Conservation (phyloP, 2,329 filamentous ascomycete genomes). For the Blastomyces gilchristii region DNA sequence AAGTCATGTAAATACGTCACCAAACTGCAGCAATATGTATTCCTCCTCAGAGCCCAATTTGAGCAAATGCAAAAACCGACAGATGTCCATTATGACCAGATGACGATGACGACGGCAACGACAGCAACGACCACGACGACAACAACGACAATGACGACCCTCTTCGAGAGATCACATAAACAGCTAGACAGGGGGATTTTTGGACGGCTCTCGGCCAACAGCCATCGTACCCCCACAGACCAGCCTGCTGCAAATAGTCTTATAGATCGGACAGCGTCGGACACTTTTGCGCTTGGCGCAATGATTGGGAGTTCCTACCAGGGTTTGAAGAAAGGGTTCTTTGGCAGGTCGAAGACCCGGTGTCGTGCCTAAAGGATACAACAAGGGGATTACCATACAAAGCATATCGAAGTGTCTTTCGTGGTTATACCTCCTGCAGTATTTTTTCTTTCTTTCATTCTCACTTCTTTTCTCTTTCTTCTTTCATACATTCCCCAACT, state of each 20-base stretch:
- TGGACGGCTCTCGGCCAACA: background rate
- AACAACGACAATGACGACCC: background rate
- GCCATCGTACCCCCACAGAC: background rate
- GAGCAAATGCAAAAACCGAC: background rate
- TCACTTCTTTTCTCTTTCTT: background rate
- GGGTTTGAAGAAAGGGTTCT: constrained; percentile 2
- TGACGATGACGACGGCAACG: background rate
- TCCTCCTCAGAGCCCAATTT: background rate
- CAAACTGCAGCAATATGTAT: constrained; percentile 2
- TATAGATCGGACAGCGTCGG: background rate
- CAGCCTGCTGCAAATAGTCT: background rate
- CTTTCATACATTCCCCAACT: background rate
- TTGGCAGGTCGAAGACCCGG: background rate
- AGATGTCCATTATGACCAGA: background rate
- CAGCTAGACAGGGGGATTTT: background rate
- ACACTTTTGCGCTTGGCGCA: background rate
- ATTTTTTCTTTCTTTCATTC: background rate
- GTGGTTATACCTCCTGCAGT: background rate
- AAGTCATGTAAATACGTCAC: background rate
- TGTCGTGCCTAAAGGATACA: background rate
- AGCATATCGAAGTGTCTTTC: background rate
- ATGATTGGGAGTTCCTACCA: constrained; percentile 3
- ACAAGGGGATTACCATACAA: background rate
- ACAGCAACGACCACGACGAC: background rate
- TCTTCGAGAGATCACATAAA: background rate